phyloP scores from a whole-genome alignment of 169 alveolate genomes.

The Plasmodium yoelii region DNA sequence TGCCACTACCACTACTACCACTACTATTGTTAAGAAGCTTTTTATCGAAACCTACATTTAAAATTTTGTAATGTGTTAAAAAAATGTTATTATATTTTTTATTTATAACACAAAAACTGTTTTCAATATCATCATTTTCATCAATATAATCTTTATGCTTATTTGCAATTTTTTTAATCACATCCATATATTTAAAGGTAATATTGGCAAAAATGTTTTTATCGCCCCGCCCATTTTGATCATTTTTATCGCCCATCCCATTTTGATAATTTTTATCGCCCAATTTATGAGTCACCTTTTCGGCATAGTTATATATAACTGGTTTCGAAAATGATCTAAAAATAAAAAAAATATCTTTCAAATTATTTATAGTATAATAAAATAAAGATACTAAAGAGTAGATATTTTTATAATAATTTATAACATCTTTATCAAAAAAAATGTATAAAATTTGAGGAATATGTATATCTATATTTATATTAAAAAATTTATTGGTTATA shows the following conservation, averaged over 20 bases:
- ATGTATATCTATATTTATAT: slow-evolving; percentile 11
- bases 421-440: slow-evolving; percentile 24
- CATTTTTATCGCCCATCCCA: no score
- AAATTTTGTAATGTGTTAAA: slow-evolving; percentile 10
- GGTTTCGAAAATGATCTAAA: slow-evolving; percentile 2
- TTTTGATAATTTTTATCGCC: no score
- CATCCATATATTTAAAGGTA: slow-evolving; percentile 27
- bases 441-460: slow-evolving; percentile 10
- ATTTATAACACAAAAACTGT: neutral
- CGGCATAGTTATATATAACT: neutral
- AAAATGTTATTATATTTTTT: neutral
- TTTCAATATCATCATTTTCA: neutral
- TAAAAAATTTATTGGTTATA: slow-evolving; percentile 12
- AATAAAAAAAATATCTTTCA: slow-evolving; percentile 17
- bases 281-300: no score
- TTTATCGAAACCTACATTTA: slow-evolving; percentile 32
- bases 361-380: slow-evolving; percentile 7
- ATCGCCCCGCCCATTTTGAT: no score
- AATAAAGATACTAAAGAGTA: slow-evolving; percentile 22
- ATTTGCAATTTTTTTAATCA: slow-evolving; percentile 23
- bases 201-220: neutral
- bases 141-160: neutral
- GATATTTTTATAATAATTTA: slow-evolving; percentile 14
- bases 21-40: neutral
- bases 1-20: neutral